Base-by-base conservation (phyloP, 257 asterid species). In the Ehretia macrophylla region DNA sequence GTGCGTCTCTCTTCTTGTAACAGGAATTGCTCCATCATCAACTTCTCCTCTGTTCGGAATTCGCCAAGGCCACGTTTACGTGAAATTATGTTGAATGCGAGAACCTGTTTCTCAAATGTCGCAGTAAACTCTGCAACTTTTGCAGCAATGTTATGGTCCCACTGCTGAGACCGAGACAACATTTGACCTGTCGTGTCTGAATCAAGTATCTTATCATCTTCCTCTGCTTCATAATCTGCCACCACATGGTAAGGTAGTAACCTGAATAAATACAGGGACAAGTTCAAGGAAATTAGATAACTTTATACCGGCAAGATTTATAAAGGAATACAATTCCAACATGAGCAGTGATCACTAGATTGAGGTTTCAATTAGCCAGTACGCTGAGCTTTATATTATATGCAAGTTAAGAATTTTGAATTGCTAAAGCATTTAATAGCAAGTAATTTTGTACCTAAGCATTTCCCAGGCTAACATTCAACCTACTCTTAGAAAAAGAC, bases 191-290 rank as follows among this genome's bases (percentile, higher is more conserved):
- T 81, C 16, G 87, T 80, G 82, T 88, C 97, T 42, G 94, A 83
- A 72, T 93, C 97, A 14, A 93, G 96, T 75, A 89, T 93, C 82
- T 84, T 93, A 83, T 93, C 97, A 63, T 93, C 99, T 68, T 93
- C 99, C 79, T 93, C 99, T 21, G 97, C 99, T 80, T 93, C 99
- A 72, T 93, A 93, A 79, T 93, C 99, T 10, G 99, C 99, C 66
- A 93, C 96, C 51, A 93, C 99, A 69, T 93, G 97, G 79, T 89
- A 93, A 55, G 99, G 99, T 55, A 93, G 76, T 52, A 93, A 82
- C 95, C 99, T 93, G 65, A 51, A 68, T 59, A 56, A 55, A 53
- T 44, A 47, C 68, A 60, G 47, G 19, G 67, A 51, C 3, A 27
- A 27, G 35, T 27, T 27, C 4, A 27, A 27, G 35, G 35, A 27